Conservation (phyloP, 1,284 basidiomycete genomes). For the Earliella scabrosa region DNA sequence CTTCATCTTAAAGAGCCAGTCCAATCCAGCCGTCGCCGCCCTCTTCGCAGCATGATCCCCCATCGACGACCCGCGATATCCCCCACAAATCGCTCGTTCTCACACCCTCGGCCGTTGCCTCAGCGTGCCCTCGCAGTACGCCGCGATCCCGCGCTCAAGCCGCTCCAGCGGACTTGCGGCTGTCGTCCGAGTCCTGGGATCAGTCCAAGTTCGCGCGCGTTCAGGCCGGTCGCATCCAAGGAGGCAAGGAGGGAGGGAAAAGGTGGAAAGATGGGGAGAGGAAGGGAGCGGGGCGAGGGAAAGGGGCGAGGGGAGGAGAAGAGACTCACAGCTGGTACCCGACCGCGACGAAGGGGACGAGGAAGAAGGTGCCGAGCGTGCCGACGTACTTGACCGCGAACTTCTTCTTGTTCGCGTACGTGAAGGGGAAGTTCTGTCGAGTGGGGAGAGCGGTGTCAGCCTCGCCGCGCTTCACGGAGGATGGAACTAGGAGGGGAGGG, state of each 20-base stretch:
- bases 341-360: conserved; percentile 34
- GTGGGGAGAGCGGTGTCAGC: background rate
- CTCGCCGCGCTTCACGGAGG: background rate
- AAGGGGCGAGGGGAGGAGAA: too few species aligned
- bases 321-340: conserved; percentile 34
- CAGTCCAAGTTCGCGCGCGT: conserved; percentile 5
- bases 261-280: too few species aligned
- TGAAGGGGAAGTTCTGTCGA: conserved; percentile 36
- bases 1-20: too few species aligned
- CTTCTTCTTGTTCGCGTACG: conserved; percentile 27
- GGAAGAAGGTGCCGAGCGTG: conserved; percentile 27
- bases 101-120: conserved; percentile 26
- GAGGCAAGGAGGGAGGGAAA: too few species aligned
- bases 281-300: too few species aligned
- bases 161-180: conserved; percentile 27
- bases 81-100: too few species aligned
- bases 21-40: too few species aligned
- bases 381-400: conserved; percentile 30
- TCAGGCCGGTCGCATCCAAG: too few species aligned
- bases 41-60: too few species aligned
- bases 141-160: conserved; percentile 22
- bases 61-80: too few species aligned
- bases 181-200: conserved; percentile 24
- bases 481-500: conserved; percentile 25
- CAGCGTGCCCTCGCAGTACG: conserved; percentile 30